These are phyloP conservation scores for Drechslera avenae DNA, from an alignment of 2,329 filamentous ascomycete species.

Conservation along the genomic window DNA sequence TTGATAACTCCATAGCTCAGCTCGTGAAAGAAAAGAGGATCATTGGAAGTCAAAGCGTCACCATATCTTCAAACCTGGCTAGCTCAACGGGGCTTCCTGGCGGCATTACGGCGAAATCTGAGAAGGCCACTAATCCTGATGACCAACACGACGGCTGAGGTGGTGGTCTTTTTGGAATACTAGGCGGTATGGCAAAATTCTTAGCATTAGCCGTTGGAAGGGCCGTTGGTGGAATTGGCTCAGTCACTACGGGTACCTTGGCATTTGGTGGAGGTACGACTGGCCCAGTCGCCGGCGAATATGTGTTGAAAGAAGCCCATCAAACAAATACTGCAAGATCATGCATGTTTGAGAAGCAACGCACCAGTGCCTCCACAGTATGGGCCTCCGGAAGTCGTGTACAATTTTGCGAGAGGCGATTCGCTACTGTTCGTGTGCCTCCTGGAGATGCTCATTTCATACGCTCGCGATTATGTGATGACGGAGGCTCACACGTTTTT, in stretches of 20 bases:
- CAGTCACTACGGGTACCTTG: slow-evolving; percentile 5
- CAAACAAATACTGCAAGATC: too few species aligned
- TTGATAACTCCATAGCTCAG: slow-evolving; percentile 11
- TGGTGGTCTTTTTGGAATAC: slow-evolving; percentile 6
- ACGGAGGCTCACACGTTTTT: too few species aligned
- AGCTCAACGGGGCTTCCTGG: neutral
- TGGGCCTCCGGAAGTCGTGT: too few species aligned
- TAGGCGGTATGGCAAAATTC: slow-evolving; percentile 6
- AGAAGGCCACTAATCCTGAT: slow-evolving; percentile 8
- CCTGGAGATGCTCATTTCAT: too few species aligned
- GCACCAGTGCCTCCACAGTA: too few species aligned
- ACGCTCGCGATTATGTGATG: too few species aligned
- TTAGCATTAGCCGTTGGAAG: slow-evolving; percentile 6
- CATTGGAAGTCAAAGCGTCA: slow-evolving; percentile 11
- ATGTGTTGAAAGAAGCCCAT: too few species aligned
- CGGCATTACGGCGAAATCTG: slow-evolving; percentile 14
- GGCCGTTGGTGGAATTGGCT: neutral
- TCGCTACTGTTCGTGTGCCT: too few species aligned
- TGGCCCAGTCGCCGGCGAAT: neutral
- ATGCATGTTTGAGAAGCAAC: too few species aligned
- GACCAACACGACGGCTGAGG: neutral
- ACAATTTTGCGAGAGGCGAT: too few species aligned
- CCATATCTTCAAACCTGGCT: neutral
- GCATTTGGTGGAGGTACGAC: slow-evolving; percentile 9
- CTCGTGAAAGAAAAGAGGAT: slow-evolving; percentile 12